Conservation (phyloP, 2,329 filamentous ascomycete species). For the Aaosphaeria pasadenensis region DNA sequence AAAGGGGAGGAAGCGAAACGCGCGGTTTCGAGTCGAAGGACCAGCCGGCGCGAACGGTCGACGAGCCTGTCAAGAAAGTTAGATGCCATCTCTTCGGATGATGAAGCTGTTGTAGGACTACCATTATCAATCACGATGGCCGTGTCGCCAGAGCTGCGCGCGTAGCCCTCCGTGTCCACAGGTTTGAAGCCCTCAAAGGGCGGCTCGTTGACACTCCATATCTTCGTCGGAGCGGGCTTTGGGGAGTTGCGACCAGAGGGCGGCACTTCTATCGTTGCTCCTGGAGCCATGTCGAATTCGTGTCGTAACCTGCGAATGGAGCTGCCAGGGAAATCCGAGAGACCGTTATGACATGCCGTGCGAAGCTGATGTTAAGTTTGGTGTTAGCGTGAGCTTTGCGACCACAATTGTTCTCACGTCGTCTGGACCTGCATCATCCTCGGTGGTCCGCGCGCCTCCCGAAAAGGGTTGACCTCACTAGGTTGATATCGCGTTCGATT, state of each 20-base stretch:
- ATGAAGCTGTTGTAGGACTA: conserved; percentile 37
- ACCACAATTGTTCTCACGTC: too few species aligned
- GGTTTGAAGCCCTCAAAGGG: conserved; percentile 60
- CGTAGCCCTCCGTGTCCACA: conserved; percentile 65
- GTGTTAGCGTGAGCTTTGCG: too few species aligned
- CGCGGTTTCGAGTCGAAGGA: conserved; percentile 84
- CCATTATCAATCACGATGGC: conserved; percentile 99
- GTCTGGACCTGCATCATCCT: too few species aligned
- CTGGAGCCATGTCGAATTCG: conserved; percentile 31
- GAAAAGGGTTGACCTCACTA: too few species aligned
- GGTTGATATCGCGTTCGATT: too few species aligned
- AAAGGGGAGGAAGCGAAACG: conserved; percentile 79
- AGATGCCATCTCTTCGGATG: not conserved
- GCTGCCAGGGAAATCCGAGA: conserved; percentile 5
- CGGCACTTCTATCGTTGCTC: conserved; percentile 38
- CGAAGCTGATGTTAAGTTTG: too few species aligned
- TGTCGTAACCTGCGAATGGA: conserved; percentile 4
- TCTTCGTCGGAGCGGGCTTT: conserved; percentile 52
- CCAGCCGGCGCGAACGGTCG: conserved; percentile 88
- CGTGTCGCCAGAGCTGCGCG: conserved; percentile 59
- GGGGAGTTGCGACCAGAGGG: conserved; percentile 46
- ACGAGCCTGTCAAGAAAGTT: conserved; percentile 63
- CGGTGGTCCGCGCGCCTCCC: too few species aligned
- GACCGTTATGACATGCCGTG: conserved; percentile 24
- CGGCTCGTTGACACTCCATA: conserved; percentile 56